phyloP scores from a whole-genome alignment of 768 basidiomycete species.

The Suillus alpinus region DNA sequence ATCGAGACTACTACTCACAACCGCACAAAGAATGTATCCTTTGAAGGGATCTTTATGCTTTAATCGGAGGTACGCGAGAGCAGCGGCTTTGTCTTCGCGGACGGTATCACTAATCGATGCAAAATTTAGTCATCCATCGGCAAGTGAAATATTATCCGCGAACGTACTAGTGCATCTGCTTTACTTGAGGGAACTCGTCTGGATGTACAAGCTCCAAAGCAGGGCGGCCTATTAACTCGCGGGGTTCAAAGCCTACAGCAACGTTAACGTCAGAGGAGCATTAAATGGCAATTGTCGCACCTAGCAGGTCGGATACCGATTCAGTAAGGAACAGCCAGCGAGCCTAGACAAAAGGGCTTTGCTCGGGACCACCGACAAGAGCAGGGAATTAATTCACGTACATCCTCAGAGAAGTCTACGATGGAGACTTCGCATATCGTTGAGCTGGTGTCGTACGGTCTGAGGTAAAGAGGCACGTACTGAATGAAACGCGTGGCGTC shows the following conservation, averaged over 20 bases:
- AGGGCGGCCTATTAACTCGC: conserved; percentile 65
- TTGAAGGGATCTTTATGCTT: conserved; percentile 77
- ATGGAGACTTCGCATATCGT: conserved; percentile 56
- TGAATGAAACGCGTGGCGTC: conserved; percentile 74
- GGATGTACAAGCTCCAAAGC: conserved; percentile 79
- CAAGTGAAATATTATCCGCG: background rate
- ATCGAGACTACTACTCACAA: conserved; percentile 47
- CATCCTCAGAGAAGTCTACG: conserved; percentile 77
- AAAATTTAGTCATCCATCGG: background rate
- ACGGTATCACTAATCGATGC: conserved; percentile 60
- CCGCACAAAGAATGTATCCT: conserved; percentile 71
- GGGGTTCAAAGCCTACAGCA: conserved; percentile 66
- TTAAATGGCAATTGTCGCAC: conserved; percentile 28
- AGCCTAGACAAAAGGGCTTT: conserved; percentile 39
- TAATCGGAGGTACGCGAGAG: conserved; percentile 73
- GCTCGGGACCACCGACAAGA: conserved; percentile 1
- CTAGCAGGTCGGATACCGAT: conserved; percentile 63
- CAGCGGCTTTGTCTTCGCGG: conserved; percentile 74
- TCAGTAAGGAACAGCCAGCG: conserved; percentile 67
- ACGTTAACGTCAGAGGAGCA: background rate
- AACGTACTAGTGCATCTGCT: conserved; percentile 66
- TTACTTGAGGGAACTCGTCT: conserved; percentile 68
- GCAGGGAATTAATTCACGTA: conserved; percentile 25
- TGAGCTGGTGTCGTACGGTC: conserved; percentile 12
- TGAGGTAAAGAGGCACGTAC: conserved; percentile 40